Evolutionary conservation across 805 yeast genomes (phyloP).

Genomic region (Yamadazyma paraphyllophila): DNA sequence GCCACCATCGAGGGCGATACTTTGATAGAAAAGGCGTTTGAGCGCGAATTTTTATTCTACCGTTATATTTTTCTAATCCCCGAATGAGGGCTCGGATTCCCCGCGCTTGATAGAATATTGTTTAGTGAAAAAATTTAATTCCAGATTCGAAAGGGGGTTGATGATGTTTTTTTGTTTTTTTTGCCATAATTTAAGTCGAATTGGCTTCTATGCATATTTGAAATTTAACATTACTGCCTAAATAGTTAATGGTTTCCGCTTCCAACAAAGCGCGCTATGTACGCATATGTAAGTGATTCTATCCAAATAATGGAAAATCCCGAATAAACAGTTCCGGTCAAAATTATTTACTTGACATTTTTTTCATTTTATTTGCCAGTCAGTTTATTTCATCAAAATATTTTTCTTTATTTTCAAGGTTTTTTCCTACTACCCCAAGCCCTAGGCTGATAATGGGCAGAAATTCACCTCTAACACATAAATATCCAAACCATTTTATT

Average conservation of each 20-base stretch:
- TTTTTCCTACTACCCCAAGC: no score
- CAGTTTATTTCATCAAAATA: background rate
- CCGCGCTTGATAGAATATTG: no score
- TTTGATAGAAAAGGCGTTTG: no score
- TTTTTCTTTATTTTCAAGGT: background rate
- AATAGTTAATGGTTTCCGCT: background rate
- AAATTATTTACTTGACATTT: background rate
- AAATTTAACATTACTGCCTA: background rate
- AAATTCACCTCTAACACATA: no score
- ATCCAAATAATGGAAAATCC: background rate
- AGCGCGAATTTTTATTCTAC: no score
- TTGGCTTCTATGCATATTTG: conserved; percentile 5
- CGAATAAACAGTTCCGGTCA: background rate
- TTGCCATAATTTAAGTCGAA: background rate
- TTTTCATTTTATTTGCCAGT: background rate
- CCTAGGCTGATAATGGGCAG: no score
- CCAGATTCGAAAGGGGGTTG: no score
- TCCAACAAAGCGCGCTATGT: background rate
- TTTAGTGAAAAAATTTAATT: no score
- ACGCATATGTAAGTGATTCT: background rate
- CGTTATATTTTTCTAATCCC: no score
- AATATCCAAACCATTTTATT: background rate
- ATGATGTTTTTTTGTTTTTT: no score
- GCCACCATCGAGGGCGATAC: background rate
- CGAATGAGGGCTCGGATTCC: no score